phyloP scores from a whole-genome alignment of 2,329 filamentous ascomycete genomes.

The Colletotrichum graminicola region DNA sequence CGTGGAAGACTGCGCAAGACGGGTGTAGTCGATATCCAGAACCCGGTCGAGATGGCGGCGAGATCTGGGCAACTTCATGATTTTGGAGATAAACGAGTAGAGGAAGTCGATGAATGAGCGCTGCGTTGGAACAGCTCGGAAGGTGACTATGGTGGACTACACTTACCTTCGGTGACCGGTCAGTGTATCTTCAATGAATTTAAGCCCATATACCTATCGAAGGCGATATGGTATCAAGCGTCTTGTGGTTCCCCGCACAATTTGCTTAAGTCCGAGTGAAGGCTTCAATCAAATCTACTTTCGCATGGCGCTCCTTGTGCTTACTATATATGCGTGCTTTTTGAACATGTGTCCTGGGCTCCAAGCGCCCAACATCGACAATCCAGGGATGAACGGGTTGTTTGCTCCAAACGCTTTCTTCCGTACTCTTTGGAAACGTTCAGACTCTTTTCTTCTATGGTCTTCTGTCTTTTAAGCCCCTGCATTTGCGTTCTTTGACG shows the following conservation, averaged over 20 bases:
- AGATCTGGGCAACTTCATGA: constrained; percentile 79
- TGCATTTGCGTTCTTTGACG: not conserved
- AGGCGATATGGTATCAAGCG: not conserved
- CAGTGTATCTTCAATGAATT: not conserved
- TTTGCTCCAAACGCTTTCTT: not conserved
- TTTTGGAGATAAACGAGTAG: constrained; percentile 67
- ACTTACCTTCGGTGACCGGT: not conserved
- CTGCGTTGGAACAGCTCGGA: not conserved
- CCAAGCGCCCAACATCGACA: not conserved
- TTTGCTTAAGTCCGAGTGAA: not conserved
- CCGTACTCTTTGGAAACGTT: too few relatives aligned
- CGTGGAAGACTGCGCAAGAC: constrained; percentile 72
- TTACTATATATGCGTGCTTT: not conserved
- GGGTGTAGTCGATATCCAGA: constrained; percentile 82
- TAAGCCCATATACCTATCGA: not conserved
- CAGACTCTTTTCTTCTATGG: not conserved
- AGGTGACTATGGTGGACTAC: too few relatives aligned
- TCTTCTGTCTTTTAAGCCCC: not conserved
- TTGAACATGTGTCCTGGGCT: not conserved
- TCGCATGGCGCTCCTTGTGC: not conserved
- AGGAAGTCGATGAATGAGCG: constrained; percentile 56
- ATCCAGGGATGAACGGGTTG: too few relatives aligned
- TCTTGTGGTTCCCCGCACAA: not conserved
- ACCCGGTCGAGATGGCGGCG: constrained; percentile 79
- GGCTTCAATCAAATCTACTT: not conserved